Percentiles rank a stretch among this genome's conserved stretches.
phyloP scores from a whole-genome alignment of 1,139 yeast genomes.

The Sugiyamaella neomexicana region DNA sequence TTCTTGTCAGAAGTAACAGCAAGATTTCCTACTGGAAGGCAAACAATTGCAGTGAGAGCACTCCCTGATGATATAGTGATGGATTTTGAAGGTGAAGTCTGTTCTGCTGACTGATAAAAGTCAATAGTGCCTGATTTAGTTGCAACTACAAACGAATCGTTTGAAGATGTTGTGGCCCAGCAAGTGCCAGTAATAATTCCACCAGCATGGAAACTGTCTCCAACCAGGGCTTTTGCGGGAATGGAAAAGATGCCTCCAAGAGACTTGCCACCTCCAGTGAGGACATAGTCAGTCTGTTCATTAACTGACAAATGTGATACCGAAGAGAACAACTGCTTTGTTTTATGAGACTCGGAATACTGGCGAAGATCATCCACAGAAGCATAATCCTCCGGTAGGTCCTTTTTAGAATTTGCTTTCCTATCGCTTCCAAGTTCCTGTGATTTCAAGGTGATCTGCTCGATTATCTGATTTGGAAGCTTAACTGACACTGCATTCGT shows the following conservation, averaged over 20 bases:
- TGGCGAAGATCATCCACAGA: conserved; percentile 20
- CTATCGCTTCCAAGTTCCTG: conserved; percentile 28
- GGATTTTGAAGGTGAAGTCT: conserved; percentile 3
- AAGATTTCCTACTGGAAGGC: conserved; percentile 44
- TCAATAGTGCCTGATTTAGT: conserved; percentile 31
- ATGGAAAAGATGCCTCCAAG: conserved; percentile 30
- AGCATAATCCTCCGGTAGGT: conserved; percentile 24
- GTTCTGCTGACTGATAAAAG: conserved; percentile 13
- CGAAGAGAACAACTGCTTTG: conserved; percentile 33
- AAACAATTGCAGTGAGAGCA: conserved; percentile 36
- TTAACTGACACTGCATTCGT: background rate
- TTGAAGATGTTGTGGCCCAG: conserved; percentile 26
- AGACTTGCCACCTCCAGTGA: conserved; percentile 36
- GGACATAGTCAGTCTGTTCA: conserved; percentile 18
- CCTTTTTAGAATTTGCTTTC: conserved; percentile 18
- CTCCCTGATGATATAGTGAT: conserved; percentile 7
- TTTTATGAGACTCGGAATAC: conserved; percentile 19
- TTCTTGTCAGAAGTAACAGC: conserved; percentile 40
- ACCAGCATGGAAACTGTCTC: conserved; percentile 23
- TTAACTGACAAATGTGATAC: conserved; percentile 26
- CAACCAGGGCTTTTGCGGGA: conserved; percentile 15
- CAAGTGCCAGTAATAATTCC: conserved; percentile 33
- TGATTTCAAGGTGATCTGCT: conserved; percentile 23
- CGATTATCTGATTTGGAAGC: conserved; percentile 7
- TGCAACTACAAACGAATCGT: conserved; percentile 25